These are phyloP conservation scores for Gossypium rotundifolium DNA, from an alignment of 345 rosid species.

Conservation along the genomic window DNA sequence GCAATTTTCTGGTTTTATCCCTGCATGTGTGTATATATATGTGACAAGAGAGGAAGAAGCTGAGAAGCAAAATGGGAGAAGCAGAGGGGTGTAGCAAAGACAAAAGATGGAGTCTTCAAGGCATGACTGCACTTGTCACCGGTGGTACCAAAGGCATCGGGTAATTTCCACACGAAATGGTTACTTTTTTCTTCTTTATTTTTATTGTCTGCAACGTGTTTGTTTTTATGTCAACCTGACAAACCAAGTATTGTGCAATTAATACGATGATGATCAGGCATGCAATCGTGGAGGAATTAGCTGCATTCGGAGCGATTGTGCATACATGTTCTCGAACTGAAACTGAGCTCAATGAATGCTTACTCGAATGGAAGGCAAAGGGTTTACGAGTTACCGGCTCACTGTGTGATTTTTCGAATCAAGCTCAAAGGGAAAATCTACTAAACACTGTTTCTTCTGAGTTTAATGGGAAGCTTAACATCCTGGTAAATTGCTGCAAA, in stretches of 20 bases:
- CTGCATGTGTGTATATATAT: too few species aligned
- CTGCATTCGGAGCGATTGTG: neutral
- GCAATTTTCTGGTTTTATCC: too few species aligned
- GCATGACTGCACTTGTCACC: constrained; percentile 50
- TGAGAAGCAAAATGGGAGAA: neutral
- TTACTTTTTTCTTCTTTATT: neutral
- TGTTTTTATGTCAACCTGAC: neutral
- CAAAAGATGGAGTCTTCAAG: constrained; percentile 62
- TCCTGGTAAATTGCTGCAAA: constrained; percentile 30
- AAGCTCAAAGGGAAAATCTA: neutral
- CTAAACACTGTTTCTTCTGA: neutral
- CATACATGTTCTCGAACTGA: constrained; percentile 1
- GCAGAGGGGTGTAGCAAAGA: neutral
- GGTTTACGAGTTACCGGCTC: constrained; percentile 2
- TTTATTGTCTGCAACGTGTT: neutral
- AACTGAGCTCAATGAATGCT: neutral
- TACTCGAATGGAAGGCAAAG: neutral
- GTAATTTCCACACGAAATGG: too few species aligned
- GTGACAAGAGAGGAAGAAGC: neutral
- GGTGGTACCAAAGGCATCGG: constrained; percentile 67
- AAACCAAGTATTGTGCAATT: too few species aligned
- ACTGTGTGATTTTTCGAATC: neutral
- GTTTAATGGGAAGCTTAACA: constrained; percentile 20
- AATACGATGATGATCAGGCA: neutral
- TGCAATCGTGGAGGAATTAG: constrained; percentile 9